These are phyloP conservation scores for Dunaliella salina DNA, from an alignment of 163 green algal genomes.

Conservation along the genomic window DNA sequence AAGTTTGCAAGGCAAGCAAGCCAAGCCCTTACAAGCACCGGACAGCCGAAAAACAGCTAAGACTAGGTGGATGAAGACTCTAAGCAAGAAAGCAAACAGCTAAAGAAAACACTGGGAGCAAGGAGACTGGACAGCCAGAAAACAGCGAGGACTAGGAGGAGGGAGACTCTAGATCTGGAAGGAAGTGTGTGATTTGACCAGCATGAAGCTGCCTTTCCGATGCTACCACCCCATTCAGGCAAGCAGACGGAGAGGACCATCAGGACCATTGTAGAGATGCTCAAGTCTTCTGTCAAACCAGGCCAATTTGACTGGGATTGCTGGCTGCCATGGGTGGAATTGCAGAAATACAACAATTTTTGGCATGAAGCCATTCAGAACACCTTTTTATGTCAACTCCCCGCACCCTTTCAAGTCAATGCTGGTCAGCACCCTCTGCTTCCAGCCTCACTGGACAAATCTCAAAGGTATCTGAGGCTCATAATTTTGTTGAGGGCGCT, in stretches of 20 bases:
- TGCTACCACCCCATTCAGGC: constrained; percentile 37
- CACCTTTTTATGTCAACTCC: too few species aligned
- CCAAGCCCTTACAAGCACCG: too few species aligned
- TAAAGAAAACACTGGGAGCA: too few species aligned
- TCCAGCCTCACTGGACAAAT: not conserved
- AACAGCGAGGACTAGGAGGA: too few species aligned
- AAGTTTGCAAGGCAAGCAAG: too few species aligned
- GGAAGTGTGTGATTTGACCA: constrained; percentile 16
- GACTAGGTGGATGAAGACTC: too few species aligned
- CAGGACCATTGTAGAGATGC: too few species aligned
- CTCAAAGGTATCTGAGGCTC: not conserved
- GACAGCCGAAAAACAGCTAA: too few species aligned
- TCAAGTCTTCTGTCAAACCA: not conserved
- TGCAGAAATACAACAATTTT: too few species aligned
- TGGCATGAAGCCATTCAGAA: not conserved
- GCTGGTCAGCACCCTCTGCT: not conserved
- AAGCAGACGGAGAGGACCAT: constrained; percentile 42
- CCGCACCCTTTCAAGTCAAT: not conserved
- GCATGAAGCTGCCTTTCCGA: constrained; percentile 33
- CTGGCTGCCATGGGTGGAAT: not conserved
- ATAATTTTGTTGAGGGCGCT: not conserved
- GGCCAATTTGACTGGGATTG: not conserved
- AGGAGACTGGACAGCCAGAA: too few species aligned
- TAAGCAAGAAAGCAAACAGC: too few species aligned
- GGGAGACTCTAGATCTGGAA: constrained; percentile 48